Evolutionary conservation across 2,329 filamentous ascomycete species (phyloP).

Genomic region (Aaosphaeria pasadenensis): DNA sequence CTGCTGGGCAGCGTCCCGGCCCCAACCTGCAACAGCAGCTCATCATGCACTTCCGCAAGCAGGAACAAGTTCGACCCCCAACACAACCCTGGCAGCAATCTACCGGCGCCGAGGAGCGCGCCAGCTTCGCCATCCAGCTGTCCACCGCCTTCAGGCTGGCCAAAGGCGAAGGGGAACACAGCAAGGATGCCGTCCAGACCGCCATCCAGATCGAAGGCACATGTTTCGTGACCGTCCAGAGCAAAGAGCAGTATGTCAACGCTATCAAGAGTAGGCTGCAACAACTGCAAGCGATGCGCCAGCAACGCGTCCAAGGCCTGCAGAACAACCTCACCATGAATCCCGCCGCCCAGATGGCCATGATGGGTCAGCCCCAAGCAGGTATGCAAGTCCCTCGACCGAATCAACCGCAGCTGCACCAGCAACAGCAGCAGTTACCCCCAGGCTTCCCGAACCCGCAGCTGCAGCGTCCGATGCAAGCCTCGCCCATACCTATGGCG

Average conservation of each 20-base stretch:
- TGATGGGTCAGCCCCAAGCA: conserved; percentile 31
- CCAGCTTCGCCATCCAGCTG: conserved; percentile 28
- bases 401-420: conserved; percentile 38
- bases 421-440: conserved; percentile 41
- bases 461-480: conserved; percentile 50
- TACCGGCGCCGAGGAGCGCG: conserved; percentile 28
- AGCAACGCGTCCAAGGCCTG: conserved; percentile 16
- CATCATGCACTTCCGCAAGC: conserved; percentile 23
- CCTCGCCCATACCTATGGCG: conserved; percentile 46
- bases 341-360: conserved; percentile 30
- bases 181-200: conserved; percentile 20
- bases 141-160: conserved; percentile 30
- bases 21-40: conserved; percentile 14
- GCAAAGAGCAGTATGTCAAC: conserved; percentile 30
- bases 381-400: conserved; percentile 31
- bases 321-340: conserved; percentile 24
- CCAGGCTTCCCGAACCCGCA: conserved; percentile 46
- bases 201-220: conserved; percentile 29
- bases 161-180: conserved; percentile 27
- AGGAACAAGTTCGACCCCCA: conserved; percentile 23
- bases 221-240: conserved; percentile 19
- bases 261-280: conserved; percentile 31
- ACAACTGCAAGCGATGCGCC: conserved; percentile 23
- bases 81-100: conserved; percentile 30
- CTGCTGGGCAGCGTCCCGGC: conserved; percentile 14